A percentile compares a stretch with the other conserved stretches of the same genome.
These are phyloP conservation scores for Noccaea bulbosa DNA, from an alignment of 345 rosid species.

Conservation along the genomic window DNA sequence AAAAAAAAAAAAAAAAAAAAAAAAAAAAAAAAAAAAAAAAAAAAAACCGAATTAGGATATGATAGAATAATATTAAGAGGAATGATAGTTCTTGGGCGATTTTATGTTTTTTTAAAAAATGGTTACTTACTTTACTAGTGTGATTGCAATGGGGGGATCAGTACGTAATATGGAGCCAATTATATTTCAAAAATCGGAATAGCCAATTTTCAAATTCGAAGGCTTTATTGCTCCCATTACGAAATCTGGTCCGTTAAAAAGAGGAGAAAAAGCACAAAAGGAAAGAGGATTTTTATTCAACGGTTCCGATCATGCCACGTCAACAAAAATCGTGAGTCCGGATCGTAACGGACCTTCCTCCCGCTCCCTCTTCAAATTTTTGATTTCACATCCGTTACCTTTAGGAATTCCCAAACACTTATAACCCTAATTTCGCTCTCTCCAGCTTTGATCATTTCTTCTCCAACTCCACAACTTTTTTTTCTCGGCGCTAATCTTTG, in stretches of 20 bases:
- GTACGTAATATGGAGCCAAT: conserved; percentile 33
- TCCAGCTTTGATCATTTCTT: conserved; percentile 18
- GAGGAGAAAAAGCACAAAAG: conserved; percentile 15
- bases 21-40: too few relatives aligned
- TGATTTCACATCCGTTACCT: conserved; percentile 47
- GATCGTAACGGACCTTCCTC: conserved; percentile 46
- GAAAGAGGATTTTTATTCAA: conserved; percentile 9
- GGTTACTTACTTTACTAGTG: too few relatives aligned
- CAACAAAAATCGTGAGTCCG: conserved; percentile 24
- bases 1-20: too few relatives aligned
- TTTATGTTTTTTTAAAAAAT: too few relatives aligned
- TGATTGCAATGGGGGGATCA: background rate
- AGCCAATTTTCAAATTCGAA: background rate
- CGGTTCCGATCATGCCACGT: conserved; percentile 45
- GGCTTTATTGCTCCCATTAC: conserved; percentile 22
- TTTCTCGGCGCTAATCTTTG: conserved; percentile 7
- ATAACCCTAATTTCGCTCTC: conserved; percentile 41
- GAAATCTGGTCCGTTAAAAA: conserved; percentile 36
- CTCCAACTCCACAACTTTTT: background rate
- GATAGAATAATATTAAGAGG: too few relatives aligned
- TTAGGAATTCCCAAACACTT: conserved; percentile 26
- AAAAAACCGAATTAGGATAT: too few relatives aligned
- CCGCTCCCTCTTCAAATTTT: conserved; percentile 47
- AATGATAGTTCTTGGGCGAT: too few relatives aligned
- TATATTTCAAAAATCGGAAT: conserved; percentile 27